Evolutionary conservation across 208 protist species (phyloP).

Genomic region (Trypanosomatidae sp.): DNA sequence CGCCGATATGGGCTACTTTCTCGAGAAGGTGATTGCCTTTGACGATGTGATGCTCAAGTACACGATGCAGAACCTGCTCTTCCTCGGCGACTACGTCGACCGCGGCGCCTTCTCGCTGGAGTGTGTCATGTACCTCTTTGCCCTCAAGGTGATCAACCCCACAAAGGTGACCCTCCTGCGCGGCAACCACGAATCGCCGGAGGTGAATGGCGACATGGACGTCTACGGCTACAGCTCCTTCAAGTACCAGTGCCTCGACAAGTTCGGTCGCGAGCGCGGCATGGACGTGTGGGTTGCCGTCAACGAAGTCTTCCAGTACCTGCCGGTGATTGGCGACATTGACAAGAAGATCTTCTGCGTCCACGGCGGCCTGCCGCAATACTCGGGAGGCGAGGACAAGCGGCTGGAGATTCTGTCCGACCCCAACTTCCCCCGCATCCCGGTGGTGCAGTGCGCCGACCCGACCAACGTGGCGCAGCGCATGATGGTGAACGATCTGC

Average conservation of each 20-base stretch:
- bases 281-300: conserved; percentile 90
- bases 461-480: conserved; percentile 80
- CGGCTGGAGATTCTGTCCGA: conserved; percentile 86
- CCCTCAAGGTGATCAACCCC: conserved; percentile 88
- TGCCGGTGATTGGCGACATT: conserved; percentile 92
- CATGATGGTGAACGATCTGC: conserved; percentile 91
- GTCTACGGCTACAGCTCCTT: conserved; percentile 93
- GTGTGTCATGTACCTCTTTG: conserved; percentile 89
- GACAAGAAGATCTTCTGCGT: conserved; percentile 96
- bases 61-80: conserved; percentile 93
- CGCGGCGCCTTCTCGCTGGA: conserved; percentile 91
- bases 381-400: conserved; percentile 84
- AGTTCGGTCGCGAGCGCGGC: conserved; percentile 85
- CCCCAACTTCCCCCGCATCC: conserved; percentile 84
- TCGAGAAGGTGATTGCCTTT: conserved; percentile 87
- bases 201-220: conserved; percentile 93
- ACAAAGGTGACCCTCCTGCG: conserved; percentile 91
- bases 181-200: conserved; percentile 92
- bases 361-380: conserved; percentile 94
- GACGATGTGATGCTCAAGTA: conserved; percentile 92
- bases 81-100: conserved; percentile 98
- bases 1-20: conserved; percentile 91
- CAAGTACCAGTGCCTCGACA: conserved; percentile 90
- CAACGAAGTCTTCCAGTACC: conserved; percentile 92
- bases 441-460: conserved; percentile 84